phyloP scores from a whole-genome alignment of 2,329 filamentous ascomycete species.

The Neoarthrinium moseri region DNA sequence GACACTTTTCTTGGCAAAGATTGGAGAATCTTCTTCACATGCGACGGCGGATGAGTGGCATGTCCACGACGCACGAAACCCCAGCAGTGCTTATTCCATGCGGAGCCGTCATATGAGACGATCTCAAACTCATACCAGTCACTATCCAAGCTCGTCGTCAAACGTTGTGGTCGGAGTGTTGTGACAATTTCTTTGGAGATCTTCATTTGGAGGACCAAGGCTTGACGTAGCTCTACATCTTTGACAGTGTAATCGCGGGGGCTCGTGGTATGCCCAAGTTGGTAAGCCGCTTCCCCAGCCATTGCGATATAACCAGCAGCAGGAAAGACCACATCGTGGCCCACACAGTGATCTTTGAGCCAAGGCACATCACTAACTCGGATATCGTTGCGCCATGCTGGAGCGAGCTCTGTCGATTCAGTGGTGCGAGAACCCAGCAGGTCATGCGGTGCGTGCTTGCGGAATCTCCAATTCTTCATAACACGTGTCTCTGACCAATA shows the following conservation, averaged over 20 bases:
- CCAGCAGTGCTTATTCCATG: slow-evolving; percentile 27
- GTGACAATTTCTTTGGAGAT: slow-evolving; percentile 23
- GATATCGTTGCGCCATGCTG: slow-evolving; percentile 1
- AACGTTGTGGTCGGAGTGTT: slow-evolving; percentile 15
- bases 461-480: not conserved
- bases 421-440: not conserved
- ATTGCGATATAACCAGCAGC: not conserved
- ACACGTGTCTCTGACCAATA: slow-evolving; percentile 11
- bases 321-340: not conserved
- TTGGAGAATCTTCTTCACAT: slow-evolving; percentile 2
- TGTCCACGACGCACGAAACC: slow-evolving; percentile 26
- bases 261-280: too few species aligned
- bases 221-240: slow-evolving; percentile 19
- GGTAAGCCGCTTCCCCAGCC: not conserved
- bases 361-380: not conserved
- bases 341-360: slow-evolving; percentile 9
- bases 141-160: slow-evolving; percentile 19
- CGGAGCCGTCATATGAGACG: slow-evolving; percentile 19
- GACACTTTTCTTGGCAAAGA: not conserved
- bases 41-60: slow-evolving; percentile 19
- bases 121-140: slow-evolving; percentile 27
- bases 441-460: not conserved
- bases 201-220: slow-evolving; percentile 18
- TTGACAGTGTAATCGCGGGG: slow-evolving; percentile 19
- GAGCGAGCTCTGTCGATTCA: not conserved